Conservation (phyloP, 305 asterid species). For the Solanum hybrid region DNA sequence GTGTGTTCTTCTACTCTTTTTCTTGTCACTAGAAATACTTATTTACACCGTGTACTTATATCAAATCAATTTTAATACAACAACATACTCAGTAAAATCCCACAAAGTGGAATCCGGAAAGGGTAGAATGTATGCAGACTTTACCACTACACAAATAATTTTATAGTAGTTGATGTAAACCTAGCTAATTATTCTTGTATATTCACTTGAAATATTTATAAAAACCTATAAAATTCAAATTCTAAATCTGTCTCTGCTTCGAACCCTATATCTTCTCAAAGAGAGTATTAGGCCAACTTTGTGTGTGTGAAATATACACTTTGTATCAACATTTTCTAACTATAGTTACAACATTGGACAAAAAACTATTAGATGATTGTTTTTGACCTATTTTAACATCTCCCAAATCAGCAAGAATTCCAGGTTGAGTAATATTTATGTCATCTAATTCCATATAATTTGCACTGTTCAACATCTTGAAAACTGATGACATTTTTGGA, state of each 20-base stretch:
- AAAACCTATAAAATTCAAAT: background rate
- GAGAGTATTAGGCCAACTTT: background rate
- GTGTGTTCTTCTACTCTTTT: background rate
- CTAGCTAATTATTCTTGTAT: background rate
- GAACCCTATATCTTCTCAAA: background rate
- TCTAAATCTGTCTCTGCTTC: background rate
- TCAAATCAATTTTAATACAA: background rate
- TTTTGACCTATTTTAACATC: constrained; percentile 43
- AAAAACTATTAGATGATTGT: constrained; percentile 24
- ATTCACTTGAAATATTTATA: background rate
- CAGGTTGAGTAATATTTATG: constrained; percentile 42
- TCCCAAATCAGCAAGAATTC: constrained; percentile 47
- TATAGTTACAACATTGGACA: constrained; percentile 31
- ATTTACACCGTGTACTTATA: accelerated
- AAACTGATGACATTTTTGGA: constrained; percentile 49
- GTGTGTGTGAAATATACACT: background rate
- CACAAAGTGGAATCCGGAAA: accelerated
- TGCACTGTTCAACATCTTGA: constrained; percentile 49
- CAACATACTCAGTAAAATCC: too few species aligned
- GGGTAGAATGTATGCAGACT: too few species aligned
- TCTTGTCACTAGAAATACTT: background rate
- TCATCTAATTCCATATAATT: constrained; percentile 16
- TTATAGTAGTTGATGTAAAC: background rate
- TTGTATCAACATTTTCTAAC: background rate
- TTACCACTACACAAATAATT: too few species aligned